Base-by-base conservation (phyloP, 192 early-diverging fungal genomes). In the Jimgerdemannia lactiflua region DNA sequence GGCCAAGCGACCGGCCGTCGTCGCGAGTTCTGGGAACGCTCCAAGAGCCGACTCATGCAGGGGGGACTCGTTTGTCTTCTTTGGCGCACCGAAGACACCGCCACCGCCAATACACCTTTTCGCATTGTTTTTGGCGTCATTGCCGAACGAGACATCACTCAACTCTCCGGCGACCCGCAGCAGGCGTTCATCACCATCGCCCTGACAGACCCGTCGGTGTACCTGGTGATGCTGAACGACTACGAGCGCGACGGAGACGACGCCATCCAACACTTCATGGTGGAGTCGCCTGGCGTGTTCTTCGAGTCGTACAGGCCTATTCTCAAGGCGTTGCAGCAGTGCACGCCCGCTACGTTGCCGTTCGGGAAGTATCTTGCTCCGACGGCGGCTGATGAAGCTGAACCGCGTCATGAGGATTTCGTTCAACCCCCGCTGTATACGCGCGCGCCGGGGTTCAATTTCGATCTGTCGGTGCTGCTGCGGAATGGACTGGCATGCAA, bases 1-100 rank as follows among this genome's bases (percentile, higher is more conserved):
- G 70, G 20, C 40, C 9, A 4, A 63, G 65, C 42, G 29, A 41
- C 66, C 19, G 70, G 64, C 3, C 77, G 79, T 14, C 77, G 85
- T 4, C 67, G 6, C 1, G 66, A 86, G 9, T 89, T 82, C 72
- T 88, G 87, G 88, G 69, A 84, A 42, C 74, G 78, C n/a, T 76
- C 78, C 43, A 78, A 74, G 43, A 67, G 74, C 4, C 81, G 79
- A 39, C 69, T 89, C 19, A 84, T 83, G 78, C 71, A 74, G 44
- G 87, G 87, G 9, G 78, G 79, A 39, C 73, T 89, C 14, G 71
- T 88, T 6, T 87, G 86, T 44, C 43, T 87, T 10, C 71, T 75
- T 11, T 74, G 80, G 63, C 79, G 78, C 18, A n/a, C 54, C 11
- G 43, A 69, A 20, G 10, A 69, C 69, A 6, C 49, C 70, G 43